Base-by-base conservation (phyloP, 495 filamentous ascomycete species). In the Hyaloscypha hepaticicola region DNA sequence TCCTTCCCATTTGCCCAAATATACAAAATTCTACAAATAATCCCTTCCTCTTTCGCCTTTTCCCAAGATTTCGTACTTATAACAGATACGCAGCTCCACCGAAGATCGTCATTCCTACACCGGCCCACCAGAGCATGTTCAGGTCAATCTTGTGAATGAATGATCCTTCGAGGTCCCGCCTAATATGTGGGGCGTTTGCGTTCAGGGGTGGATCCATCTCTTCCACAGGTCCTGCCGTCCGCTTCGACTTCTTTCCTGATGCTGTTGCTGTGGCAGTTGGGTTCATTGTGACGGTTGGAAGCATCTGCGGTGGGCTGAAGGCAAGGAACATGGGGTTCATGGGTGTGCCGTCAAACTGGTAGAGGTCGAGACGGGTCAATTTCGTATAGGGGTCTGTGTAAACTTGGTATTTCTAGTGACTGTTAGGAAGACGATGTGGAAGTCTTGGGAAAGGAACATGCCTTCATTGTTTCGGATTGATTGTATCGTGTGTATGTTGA, bases 281-380 rank as follows among this genome's bases (percentile, higher is more conserved):
- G 70, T 90, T 88, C 66, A 93, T 73, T 0, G 86, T 90, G 38
- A 77, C 75, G 3, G 89, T 90, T 3, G 90, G 89, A 8, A 92
- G 83, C 88, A 93, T 93, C 71, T 86, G 78, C 1, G 90, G 90
- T 8, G 89, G 87, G 11, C 73, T 80, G 70, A 84, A 87, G 69
- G 81, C 85, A 55, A 92, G 80, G 72, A 87, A 93, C 84, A 93
- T 84, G 5, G 89, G 89, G 56, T 89, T 83, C 76, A 91, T 78
- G 27, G 88, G 87, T 1, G 84, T 73, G 56, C 88, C 89, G 71
- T 90, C 87, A 61, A 82, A 86, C 60, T 78, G 71, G 69, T 80
- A 86, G 25, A 93, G 79, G 67, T 91, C 83, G 21, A 93, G 84
- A 27, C 90, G 85, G 60, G 78, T 76, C 66, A 86, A 76, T 31